These are phyloP conservation scores for Furcasterigmium sp. DNA, from an alignment of 2,329 filamentous ascomycete species.

Conservation along the genomic window DNA sequence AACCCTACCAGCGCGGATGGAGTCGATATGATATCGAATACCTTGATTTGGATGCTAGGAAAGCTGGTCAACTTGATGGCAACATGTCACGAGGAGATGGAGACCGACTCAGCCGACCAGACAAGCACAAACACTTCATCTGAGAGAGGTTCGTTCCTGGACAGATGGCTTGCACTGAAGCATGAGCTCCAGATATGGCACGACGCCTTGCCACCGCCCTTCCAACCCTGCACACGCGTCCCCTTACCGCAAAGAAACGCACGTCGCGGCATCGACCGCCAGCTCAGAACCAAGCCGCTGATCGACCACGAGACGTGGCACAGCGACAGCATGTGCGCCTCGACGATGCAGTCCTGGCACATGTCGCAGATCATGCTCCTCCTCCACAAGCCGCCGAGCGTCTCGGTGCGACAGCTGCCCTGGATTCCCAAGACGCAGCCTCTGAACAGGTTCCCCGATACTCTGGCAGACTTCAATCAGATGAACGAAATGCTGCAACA, in stretches of 20 bases:
- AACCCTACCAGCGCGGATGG: not conserved
- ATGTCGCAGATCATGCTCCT: not conserved
- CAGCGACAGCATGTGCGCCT: not conserved
- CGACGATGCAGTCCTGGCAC: not conserved
- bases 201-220: not conserved
- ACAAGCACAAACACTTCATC: not conserved
- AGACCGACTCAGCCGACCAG: not conserved
- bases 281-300: not conserved
- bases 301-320: not conserved
- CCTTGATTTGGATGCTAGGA: not conserved
- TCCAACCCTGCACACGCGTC: not conserved
- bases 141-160: not conserved
- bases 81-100: not conserved
- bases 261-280: not conserved
- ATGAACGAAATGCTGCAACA: not conserved
- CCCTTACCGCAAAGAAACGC: not conserved
- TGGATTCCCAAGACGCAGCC: not conserved
- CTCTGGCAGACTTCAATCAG: not conserved
- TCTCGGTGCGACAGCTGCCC: not conserved
- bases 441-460: not conserved
- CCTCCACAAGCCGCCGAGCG: not conserved
- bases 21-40: not conserved
- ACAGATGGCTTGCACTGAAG: not conserved
- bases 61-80: not conserved
- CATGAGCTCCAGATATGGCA: not conserved